Base-by-base conservation (phyloP, 208 protist genomes). In the Wallacemonas collosoma region DNA sequence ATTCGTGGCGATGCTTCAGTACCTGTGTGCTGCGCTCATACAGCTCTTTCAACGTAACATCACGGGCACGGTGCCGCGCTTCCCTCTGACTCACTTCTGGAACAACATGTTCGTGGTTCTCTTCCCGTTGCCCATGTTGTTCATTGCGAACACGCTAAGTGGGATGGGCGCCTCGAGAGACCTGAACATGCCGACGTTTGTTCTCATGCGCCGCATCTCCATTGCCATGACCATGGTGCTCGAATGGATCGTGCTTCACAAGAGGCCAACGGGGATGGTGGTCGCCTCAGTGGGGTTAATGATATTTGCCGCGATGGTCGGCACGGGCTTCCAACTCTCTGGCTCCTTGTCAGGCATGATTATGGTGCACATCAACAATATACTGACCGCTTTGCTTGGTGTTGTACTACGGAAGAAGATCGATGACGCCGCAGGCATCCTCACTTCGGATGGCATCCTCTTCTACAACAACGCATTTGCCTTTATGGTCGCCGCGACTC, bases 131-230 rank as follows among this genome's bases (percentile, higher is more conserved):
- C 80, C 80, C 2, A 40, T 85, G 56, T 9, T 85, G 11, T 85
- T 79, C 62, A 11, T 81, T 26, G 65, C 72, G 2, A 85, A 85
- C 56, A 81, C 76, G n/a, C 53, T 85, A 7, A 76, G 63, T 26
- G 80, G 80, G 14, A 57, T 85, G 2, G 76, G 75, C 2, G 80
- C 75, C 6, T 81, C 80, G n/a, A 51, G 76, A 41, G 51, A 64
- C 26, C 66, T 85, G 36, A 85, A 69, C 54, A 80, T 85, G 80
- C 80, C 80, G 4, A 66, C 72, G 35, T 85, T 85, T 58, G 72
- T 81, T 2, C 38, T 85, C 43, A 53, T 85, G 17, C 75, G 80
- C 14, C 80, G 80, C n/a, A 55, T 85, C 26, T 81, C 80, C 1
- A 81, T 85, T 68, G n/a, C 68, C 9, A 72, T 85, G 72, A 85